Conservation (phyloP, 139 green algal genomes). For the Volvox africanus region DNA sequence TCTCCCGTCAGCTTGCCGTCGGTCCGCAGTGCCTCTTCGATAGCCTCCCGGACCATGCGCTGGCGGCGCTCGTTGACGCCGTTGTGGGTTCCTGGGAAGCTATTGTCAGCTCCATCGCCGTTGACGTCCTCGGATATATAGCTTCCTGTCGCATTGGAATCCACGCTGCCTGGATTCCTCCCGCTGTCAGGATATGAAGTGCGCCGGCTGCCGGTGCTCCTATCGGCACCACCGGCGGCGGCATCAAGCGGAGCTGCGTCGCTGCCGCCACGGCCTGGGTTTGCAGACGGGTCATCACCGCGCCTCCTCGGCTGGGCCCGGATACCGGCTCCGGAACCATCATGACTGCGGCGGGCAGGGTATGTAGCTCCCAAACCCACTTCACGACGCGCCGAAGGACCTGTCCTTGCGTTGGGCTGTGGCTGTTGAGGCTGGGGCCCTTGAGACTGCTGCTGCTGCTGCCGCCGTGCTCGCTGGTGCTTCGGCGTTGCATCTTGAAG, state of each 20-base stretch:
- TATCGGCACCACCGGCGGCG: neutral
- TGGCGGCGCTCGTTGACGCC: neutral
- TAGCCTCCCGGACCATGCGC: too few species aligned
- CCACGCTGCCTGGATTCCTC: too few species aligned
- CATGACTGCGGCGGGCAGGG: neutral
- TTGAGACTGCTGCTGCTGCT: neutral
- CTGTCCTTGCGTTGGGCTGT: neutral
- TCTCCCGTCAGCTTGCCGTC: neutral
- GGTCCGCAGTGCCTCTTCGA: too few species aligned
- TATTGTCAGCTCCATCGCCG: neutral
- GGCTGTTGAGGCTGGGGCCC: neutral
- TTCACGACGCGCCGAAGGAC: neutral
- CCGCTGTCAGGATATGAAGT: too few species aligned
- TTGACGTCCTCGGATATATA: too few species aligned
- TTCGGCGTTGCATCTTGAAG: neutral
- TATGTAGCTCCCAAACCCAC: neutral
- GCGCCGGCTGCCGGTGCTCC: too few species aligned
- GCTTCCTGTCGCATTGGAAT: too few species aligned
- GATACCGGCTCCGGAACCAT: too few species aligned
- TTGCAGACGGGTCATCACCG: too few species aligned
- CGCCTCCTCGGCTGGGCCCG: too few species aligned
- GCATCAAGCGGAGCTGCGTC: neutral
- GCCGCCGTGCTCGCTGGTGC: neutral
- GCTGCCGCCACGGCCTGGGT: too few species aligned
- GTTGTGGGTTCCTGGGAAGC: neutral